Conservation (phyloP, 176 grass and related monocot species). For the Bolboschoenus planiculmis region DNA sequence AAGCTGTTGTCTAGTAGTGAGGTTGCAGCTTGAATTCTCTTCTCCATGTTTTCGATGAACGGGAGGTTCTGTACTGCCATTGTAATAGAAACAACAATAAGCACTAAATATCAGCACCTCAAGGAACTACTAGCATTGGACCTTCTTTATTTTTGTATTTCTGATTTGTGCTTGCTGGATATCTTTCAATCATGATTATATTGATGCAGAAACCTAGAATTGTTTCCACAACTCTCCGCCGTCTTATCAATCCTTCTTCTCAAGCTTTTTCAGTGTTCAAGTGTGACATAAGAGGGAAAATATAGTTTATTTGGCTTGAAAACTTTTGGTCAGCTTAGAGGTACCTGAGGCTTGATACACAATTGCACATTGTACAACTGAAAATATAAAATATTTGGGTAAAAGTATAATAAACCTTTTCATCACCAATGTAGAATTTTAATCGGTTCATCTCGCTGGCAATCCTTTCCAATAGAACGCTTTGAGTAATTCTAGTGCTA, state of each 20-base stretch:
- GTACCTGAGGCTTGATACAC: not conserved
- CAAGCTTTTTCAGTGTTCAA: not conserved
- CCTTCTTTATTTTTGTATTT: not conserved
- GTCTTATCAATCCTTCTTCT: not conserved
- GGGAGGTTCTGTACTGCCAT: conserved; percentile 99
- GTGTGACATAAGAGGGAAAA: not conserved
- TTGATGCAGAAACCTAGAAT: not conserved
- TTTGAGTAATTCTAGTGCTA: conserved; percentile 72
- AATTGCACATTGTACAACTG: not conserved
- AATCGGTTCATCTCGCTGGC: conserved; percentile 96
- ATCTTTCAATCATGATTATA: not conserved
- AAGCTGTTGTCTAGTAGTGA: conserved; percentile 81
- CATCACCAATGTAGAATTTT: conserved; percentile 86
- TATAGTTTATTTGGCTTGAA: not conserved
- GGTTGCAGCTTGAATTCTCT: conserved; percentile 78
- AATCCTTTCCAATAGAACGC: conserved; percentile 93
- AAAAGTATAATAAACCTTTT: conserved; percentile 49
- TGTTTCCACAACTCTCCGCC: not conserved
- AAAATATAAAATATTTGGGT: not conserved
- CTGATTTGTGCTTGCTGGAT: not conserved
- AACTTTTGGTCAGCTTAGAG: not conserved
- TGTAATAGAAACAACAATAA: conserved; percentile 38
- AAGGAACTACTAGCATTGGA: not conserved
- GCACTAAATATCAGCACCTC: conserved; percentile 41
- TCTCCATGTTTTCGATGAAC: conserved; percentile 99